phyloP scores from a whole-genome alignment of 441 rosid species.

The Gossypium laxum region DNA sequence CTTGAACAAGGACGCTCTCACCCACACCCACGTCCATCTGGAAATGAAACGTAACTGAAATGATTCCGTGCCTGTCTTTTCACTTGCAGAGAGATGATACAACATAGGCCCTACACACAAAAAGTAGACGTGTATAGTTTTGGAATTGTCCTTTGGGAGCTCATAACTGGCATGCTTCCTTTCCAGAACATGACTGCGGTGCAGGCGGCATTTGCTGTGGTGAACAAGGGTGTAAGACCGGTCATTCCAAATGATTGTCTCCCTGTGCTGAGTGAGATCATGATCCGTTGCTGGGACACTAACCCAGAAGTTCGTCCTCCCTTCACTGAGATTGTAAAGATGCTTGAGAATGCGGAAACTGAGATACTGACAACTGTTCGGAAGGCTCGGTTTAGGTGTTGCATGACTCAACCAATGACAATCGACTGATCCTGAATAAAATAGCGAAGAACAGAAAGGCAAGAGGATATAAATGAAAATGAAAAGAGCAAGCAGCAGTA shows the following conservation, averaged over 20 bases:
- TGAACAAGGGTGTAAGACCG: slow-evolving; percentile 79
- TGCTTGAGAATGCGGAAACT: slow-evolving; percentile 74
- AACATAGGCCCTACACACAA: slow-evolving; percentile 87
- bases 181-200: slow-evolving; percentile 95
- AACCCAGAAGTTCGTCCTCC: slow-evolving; percentile 87
- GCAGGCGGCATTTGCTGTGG: slow-evolving; percentile 96
- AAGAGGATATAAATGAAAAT: slow-evolving; percentile 25
- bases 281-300: slow-evolving; percentile 92
- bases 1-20: neutral
- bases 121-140: slow-evolving; percentile 93
- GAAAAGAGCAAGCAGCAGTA: slow-evolving; percentile 20
- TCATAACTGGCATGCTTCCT: slow-evolving; percentile 76
- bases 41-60: neutral
- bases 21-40: neutral
- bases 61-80: slow-evolving; percentile 1
- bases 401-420: slow-evolving; percentile 81
- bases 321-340: slow-evolving; percentile 63
- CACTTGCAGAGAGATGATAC: slow-evolving; percentile 86
- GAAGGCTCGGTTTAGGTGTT: slow-evolving; percentile 93
- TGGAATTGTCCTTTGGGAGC: slow-evolving; percentile 92
- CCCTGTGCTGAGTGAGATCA: slow-evolving; percentile 67
- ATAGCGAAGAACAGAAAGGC: slow-evolving; percentile 6
- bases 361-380: slow-evolving; percentile 82
- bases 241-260: slow-evolving; percentile 72
- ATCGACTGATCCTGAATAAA: slow-evolving; percentile 43